phyloP scores from a whole-genome alignment of 768 basidiomycete genomes.

The Boletus speciosus region DNA sequence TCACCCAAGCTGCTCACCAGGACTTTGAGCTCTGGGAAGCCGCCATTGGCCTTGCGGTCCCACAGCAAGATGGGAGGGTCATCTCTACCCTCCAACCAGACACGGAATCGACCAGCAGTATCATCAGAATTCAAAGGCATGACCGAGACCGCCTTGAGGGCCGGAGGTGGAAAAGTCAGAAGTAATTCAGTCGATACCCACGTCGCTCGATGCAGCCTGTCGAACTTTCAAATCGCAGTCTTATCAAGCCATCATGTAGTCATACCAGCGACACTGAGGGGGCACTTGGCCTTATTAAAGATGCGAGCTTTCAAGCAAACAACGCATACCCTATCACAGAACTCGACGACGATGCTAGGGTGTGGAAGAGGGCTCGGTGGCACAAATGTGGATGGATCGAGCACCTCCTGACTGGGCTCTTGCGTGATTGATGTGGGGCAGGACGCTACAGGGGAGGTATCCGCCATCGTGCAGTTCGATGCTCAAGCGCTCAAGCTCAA shows the following conservation, averaged over 20 bases:
- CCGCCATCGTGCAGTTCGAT: constrained; percentile 22
- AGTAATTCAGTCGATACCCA: constrained; percentile 95
- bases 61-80: constrained; percentile 55
- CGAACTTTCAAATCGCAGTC: neutral
- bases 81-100: constrained; percentile 64
- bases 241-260: neutral
- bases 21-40: constrained; percentile 87
- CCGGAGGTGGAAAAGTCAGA: constrained; percentile 84
- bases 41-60: constrained; percentile 89
- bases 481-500: no score
- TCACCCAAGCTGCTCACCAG: constrained; percentile 48
- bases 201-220: constrained; percentile 85
- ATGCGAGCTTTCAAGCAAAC: neutral
- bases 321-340: constrained; percentile 77
- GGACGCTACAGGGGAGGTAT: constrained; percentile 4
- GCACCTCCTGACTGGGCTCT: constrained; percentile 17
- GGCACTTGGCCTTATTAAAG: constrained; percentile 4
- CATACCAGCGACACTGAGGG: constrained; percentile 76
- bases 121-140: constrained; percentile 76
- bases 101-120: constrained; percentile 85
- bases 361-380: constrained; percentile 45
- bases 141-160: constrained; percentile 62
- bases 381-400: constrained; percentile 53
- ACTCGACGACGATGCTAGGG: constrained; percentile 80
- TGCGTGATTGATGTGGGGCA: constrained; percentile 8